Evolutionary conservation across 306 rosid genomes (phyloP), one percentile per base, ranked within the genome.

Genomic region (Mimosa pudica): DNA sequence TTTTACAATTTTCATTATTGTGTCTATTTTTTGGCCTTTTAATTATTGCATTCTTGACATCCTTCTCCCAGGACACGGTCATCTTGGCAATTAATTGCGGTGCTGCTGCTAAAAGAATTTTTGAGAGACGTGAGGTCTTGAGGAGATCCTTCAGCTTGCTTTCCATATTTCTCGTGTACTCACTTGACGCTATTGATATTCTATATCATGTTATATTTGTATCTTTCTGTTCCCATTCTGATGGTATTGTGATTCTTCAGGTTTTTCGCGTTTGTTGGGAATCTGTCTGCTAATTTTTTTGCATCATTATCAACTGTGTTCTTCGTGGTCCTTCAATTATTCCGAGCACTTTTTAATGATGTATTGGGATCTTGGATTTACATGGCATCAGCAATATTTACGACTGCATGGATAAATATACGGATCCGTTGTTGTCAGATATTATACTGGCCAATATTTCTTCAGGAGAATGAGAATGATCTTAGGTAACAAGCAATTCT

Each of bases 361-460:
- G 68, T 75, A 77, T 87, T 90, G 55, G 85, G 85, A 86, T 89
- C 94, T 14, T 90, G 94, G 97, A 51, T 86, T 18, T 71, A 75
- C 82, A 63, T 75, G 80, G 82, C 84, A 77, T 83, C 74, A n/a
- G 77, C 85, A 51, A 70, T 90, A 58, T 89, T 91, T 82, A 83
- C 83, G 76, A 86, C 87, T 54, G 73, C 96, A 66, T 87, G 91
- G 87, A 86, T 83, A 81, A 91, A 88, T 77, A 84, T 87, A 57
- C 85, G 64, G 82, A 89, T 90, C 68, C 96, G 92, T 36, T 83
- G 94, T 73, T 86, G 92, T 85, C 98, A 92, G 84, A 91, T 95
- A 66, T 88, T 92, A 82, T 91, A 92, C 84, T 95, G 98, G 98
- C 98, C 98, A 74, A 80, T 95, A 78, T 85, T 86, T 78, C 98